These are phyloP conservation scores for Fomitopsis serialis DNA, from an alignment of 768 basidiomycete species.

Conservation along the genomic window DNA sequence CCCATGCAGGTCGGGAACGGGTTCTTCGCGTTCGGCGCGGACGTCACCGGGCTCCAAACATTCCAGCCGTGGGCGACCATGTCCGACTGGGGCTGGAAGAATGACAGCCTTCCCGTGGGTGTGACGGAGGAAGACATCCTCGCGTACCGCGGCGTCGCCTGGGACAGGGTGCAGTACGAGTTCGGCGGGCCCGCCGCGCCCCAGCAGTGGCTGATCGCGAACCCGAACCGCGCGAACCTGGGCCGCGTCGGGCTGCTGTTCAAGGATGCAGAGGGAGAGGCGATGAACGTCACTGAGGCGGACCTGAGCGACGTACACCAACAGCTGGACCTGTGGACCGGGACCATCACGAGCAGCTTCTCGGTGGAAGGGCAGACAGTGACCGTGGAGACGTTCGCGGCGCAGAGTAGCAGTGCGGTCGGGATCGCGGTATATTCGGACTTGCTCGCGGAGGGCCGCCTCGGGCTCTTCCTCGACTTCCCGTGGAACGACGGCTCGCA, in stretches of 20 bases:
- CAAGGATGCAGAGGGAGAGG: constrained; percentile 22
- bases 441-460: constrained; percentile 31
- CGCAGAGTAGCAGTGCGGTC: constrained; percentile 34
- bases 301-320: constrained; percentile 34
- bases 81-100: constrained; percentile 60
- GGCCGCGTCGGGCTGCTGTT: constrained; percentile 46
- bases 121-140: constrained; percentile 38
- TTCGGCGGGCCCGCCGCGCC: constrained; percentile 40
- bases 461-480: constrained; percentile 52
- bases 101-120: constrained; percentile 44
- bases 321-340: constrained; percentile 52
- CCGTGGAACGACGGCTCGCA: constrained; percentile 55
- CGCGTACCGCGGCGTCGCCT: constrained; percentile 43
- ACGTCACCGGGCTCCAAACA: constrained; percentile 54
- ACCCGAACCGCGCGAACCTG: constrained; percentile 53
- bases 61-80: constrained; percentile 50
- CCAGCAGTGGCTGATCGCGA: constrained; percentile 52
- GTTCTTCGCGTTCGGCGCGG: constrained; percentile 56
- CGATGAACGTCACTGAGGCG: constrained; percentile 30
- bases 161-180: constrained; percentile 48
- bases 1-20: constrained; percentile 61
- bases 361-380: constrained; percentile 29
- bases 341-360: constrained; percentile 43
- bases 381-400: constrained; percentile 34
- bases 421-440: constrained; percentile 36